Conservation (phyloP, 495 filamentous ascomycete species). For the Physcia stellaris region DNA sequence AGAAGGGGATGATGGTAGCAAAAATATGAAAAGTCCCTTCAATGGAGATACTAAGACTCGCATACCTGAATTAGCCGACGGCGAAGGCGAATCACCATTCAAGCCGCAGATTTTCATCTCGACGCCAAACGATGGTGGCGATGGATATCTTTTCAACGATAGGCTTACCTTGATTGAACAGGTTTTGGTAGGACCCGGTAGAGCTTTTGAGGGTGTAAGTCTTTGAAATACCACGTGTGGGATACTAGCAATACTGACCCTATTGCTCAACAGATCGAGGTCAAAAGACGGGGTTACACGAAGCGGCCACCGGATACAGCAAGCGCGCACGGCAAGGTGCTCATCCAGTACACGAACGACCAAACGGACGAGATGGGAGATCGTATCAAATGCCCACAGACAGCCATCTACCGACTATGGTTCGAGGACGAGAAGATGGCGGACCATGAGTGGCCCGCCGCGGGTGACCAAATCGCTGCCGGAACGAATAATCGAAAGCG, state of each 20-base stretch:
- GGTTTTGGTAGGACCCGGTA: not conserved
- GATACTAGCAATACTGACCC: not conserved
- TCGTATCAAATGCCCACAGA: not conserved
- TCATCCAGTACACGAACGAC: not conserved
- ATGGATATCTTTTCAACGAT: too few relatives aligned
- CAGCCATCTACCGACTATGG: slow-evolving; percentile 1
- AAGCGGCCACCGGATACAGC: too few relatives aligned
- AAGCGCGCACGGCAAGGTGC: not conserved
- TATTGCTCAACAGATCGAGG: too few relatives aligned
- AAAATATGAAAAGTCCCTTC: too few relatives aligned
- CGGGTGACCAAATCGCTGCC: not conserved
- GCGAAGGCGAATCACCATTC: too few relatives aligned
- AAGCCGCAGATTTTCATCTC: too few relatives aligned
- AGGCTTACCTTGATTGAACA: not conserved
- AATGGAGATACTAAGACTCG: too few relatives aligned
- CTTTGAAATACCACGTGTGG: not conserved
- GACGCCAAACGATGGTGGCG: too few relatives aligned
- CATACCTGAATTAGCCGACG: too few relatives aligned
- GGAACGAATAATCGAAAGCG: slow-evolving; percentile 1
- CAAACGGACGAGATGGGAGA: not conserved
- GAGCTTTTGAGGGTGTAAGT: not conserved
- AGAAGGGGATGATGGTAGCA: too few relatives aligned
- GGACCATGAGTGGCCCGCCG: not conserved
- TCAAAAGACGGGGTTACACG: too few relatives aligned
- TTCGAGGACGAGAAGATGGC: not conserved